Evolutionary conservation across 1,284 basidiomycete genomes (phyloP), one percentile per base, ranked within the genome.

Genomic region (Albatrellus sp.): DNA sequence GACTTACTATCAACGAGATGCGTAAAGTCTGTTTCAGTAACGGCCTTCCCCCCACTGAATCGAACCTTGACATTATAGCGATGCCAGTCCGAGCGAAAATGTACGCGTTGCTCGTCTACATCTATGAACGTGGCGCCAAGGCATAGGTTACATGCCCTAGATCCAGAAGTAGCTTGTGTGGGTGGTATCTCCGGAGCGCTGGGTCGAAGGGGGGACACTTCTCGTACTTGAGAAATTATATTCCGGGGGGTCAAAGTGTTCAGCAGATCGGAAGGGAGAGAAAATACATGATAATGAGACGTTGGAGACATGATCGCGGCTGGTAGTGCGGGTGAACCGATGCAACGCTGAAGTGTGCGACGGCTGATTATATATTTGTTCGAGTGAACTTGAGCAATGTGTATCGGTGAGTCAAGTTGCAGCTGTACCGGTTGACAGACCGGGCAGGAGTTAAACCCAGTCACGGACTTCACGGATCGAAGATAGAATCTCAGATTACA

Each of bases 31-130:
- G 71, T 58, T 54, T 90, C 87, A 0, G 74, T 66, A 12, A 90
- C 77, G 13, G 78, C 60, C 28, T 66, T 69, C 32, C 73, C 71
- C 13, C 80, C 77, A 44, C 66, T 66, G 31, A 91, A 64, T 46
- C 78, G 80, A 40, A 77, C 72, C 63, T 94, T 96, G 50, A 93
- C 87, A 58, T 98, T 98, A 66, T 96, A 98, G 44, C 92, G 75
- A 71, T 98, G 94, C 94, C 94, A 98, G 62, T 98, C 93, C 24
- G 89, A 90, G 55, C 84, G 81, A 60, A 90, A 97, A 62, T 98
- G 94, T 1, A 68, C 62, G 39, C 93, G 73, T 57, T 97, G 91
- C 44, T 88, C 84, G 28, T 87, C 77, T 2, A 94, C 75, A 44
- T 83, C 79, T 10, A 68, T 55, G 50, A 98, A 97, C 0, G 65